Conservation (phyloP, 2,329 filamentous ascomycete species). For the Penicillium janthinellum region DNA sequence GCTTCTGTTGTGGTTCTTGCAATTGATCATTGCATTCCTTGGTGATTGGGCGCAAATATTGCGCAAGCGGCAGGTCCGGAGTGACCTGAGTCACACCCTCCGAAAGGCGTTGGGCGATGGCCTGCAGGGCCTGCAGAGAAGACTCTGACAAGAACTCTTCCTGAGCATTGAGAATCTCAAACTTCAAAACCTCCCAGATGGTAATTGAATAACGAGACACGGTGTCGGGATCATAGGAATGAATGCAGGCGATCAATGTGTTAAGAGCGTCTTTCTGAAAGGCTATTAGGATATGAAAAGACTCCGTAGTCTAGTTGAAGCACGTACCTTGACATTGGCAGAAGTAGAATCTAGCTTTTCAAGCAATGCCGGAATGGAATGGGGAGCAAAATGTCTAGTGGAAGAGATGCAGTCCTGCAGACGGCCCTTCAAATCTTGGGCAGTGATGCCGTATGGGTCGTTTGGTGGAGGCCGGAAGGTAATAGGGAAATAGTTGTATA, state of each 20-base stretch:
- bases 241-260: conserved; percentile 61
- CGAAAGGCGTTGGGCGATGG: conserved; percentile 59
- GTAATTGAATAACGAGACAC: conserved; percentile 65
- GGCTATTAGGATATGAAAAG: conserved; percentile 20
- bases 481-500: conserved; percentile 73
- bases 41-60: conserved; percentile 62
- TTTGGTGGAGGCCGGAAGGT: conserved; percentile 70
- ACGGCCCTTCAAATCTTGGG: conserved; percentile 67
- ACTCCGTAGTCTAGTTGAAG: not conserved
- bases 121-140: conserved; percentile 57
- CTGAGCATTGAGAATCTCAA: conserved; percentile 67
- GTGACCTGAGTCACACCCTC: conserved; percentile 40
- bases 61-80: conserved; percentile 50
- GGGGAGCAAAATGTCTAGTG: conserved; percentile 64
- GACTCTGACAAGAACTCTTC: conserved; percentile 66
- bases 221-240: conserved; percentile 60
- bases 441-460: conserved; percentile 69
- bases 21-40: conserved; percentile 70
- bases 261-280: conserved; percentile 63
- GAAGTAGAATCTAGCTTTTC: conserved; percentile 72
- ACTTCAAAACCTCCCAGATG: conserved; percentile 69
- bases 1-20: conserved; percentile 68
- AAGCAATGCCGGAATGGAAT: conserved; percentile 66
- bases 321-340: conserved; percentile 63
- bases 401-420: conserved; percentile 66